Conservation (phyloP, 2,329 filamentous ascomycete species). For the Cryoendolithus antarcticus region DNA sequence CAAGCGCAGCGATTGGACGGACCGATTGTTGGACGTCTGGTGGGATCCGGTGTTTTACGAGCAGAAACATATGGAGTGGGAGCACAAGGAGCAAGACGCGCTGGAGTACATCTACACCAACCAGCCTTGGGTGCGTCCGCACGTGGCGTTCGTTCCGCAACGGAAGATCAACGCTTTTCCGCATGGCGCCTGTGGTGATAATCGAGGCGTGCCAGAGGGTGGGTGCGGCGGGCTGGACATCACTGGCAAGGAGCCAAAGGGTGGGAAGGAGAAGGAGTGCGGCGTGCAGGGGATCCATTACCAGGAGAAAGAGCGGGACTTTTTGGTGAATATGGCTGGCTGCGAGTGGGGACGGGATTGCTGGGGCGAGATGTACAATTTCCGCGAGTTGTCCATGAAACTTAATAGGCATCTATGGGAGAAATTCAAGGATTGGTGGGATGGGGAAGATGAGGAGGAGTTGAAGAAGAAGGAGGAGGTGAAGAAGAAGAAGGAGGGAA, state of each 20-base stretch:
- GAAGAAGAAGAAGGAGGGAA: constrained; percentile 4
- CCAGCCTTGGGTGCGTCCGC: constrained; percentile 84
- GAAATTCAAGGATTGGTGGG: constrained; percentile 38
- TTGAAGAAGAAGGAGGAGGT: constrained; percentile 10
- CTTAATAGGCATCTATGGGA: constrained; percentile 79
- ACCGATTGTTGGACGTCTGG: constrained; percentile 87
- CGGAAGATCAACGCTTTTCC: constrained; percentile 93
- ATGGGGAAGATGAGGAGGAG: constrained; percentile 3
- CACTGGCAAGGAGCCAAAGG: background rate
- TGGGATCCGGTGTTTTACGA: constrained; percentile 98
- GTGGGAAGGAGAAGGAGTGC: constrained; percentile 15
- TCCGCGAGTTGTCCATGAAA: constrained; percentile 79
- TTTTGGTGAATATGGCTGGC: constrained; percentile 95
- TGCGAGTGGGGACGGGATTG: constrained; percentile 96
- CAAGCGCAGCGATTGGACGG: constrained; percentile 73
- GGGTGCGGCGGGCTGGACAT: constrained; percentile 15
- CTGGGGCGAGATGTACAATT: constrained; percentile 96
- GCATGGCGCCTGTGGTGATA: constrained; percentile 71
- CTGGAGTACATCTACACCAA: constrained; percentile 82
- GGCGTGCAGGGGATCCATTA: constrained; percentile 57
- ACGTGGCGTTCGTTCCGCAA: constrained; percentile 80
- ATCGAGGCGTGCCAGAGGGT: constrained; percentile 52
- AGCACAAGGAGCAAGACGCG: constrained; percentile 96
- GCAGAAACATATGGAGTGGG: constrained; percentile 98
- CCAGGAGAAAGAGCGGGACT: constrained; percentile 71